phyloP scores from a whole-genome alignment of 2,329 filamentous ascomycete genomes.

The Fonsecaea nubica region DNA sequence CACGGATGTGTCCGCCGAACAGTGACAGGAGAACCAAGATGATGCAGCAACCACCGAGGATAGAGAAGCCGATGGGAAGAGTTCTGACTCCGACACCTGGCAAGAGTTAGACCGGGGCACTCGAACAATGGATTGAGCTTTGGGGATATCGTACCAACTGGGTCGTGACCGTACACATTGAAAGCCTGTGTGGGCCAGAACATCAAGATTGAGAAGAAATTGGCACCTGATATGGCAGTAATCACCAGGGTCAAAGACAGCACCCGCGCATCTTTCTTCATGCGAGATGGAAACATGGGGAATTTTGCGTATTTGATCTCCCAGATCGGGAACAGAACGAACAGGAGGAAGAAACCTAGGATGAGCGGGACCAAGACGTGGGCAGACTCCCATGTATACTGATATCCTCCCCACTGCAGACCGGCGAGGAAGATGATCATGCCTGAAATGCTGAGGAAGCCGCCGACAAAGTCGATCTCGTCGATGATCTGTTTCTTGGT shows the following conservation, averaged over 20 bases:
- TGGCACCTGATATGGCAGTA: slow-evolving; percentile 64
- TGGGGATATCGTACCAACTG: slow-evolving; percentile 49
- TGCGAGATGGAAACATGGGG: slow-evolving; percentile 53
- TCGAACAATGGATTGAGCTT: not conserved
- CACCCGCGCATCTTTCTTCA: slow-evolving; percentile 56
- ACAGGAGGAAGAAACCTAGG: slow-evolving; percentile 49
- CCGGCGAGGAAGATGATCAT: slow-evolving; percentile 47
- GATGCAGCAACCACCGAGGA: slow-evolving; percentile 66
- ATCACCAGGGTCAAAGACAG: slow-evolving; percentile 61
- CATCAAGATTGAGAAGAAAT: slow-evolving; percentile 61
- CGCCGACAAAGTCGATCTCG: slow-evolving; percentile 59
- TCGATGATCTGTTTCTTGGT: slow-evolving; percentile 47
- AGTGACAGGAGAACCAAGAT: slow-evolving; percentile 64
- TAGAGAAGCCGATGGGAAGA: slow-evolving; percentile 68
- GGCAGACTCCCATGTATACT: slow-evolving; percentile 53
- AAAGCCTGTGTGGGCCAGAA: slow-evolving; percentile 70
- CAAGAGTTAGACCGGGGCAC: not conserved
- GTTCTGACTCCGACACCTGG: slow-evolving; percentile 65
- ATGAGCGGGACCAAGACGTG: slow-evolving; percentile 54
- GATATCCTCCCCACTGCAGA: slow-evolving; percentile 59
- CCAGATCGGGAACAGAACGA: slow-evolving; percentile 51
- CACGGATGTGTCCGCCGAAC: slow-evolving; percentile 62
- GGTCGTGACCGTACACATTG: slow-evolving; percentile 69
- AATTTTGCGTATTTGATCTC: slow-evolving; percentile 53
- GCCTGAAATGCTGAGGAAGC: slow-evolving; percentile 56